Evolutionary conservation across 75 land plant species (phyloP).

Genomic region (Ceratopteris richardii): DNA sequence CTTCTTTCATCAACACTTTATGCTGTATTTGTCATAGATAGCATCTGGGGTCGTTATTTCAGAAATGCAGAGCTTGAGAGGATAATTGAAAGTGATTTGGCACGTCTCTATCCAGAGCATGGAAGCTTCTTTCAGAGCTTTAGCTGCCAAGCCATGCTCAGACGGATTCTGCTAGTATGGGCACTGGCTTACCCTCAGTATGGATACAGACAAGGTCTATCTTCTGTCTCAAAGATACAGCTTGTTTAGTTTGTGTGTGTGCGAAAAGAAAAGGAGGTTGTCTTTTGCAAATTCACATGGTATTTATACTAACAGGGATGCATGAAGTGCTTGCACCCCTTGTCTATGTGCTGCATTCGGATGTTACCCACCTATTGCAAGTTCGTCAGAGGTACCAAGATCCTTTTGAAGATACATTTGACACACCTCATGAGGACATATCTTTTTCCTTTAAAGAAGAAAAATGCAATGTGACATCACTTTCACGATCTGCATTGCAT

Average conservation of each 20-base stretch:
- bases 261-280: too few species aligned
- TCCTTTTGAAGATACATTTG: conserved; percentile 74
- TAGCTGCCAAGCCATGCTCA: conserved; percentile 74
- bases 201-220: conserved; percentile 76
- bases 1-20: too few species aligned
- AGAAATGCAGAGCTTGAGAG: conserved; percentile 82
- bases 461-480: background rate
- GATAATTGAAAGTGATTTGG: conserved; percentile 74
- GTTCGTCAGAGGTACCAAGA: conserved; percentile 57
- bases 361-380: conserved; percentile 48
- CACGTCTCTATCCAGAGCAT: conserved; percentile 81
- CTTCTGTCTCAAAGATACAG: too few species aligned
- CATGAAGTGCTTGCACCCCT: conserved; percentile 94
- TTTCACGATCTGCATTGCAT: background rate
- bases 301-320: conserved; percentile 56
- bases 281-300: background rate
- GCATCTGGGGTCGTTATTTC: conserved; percentile 86
- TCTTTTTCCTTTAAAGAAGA: background rate
- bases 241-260: too few species aligned
- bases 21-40: conserved; percentile 53
- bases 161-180: conserved; percentile 75
- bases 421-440: conserved; percentile 17
- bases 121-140: conserved; percentile 79
- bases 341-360: conserved; percentile 76
- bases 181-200: conserved; percentile 61